Evolutionary conservation across 768 basidiomycete genomes (phyloP).

Genomic region (Baorangia bicolor): DNA sequence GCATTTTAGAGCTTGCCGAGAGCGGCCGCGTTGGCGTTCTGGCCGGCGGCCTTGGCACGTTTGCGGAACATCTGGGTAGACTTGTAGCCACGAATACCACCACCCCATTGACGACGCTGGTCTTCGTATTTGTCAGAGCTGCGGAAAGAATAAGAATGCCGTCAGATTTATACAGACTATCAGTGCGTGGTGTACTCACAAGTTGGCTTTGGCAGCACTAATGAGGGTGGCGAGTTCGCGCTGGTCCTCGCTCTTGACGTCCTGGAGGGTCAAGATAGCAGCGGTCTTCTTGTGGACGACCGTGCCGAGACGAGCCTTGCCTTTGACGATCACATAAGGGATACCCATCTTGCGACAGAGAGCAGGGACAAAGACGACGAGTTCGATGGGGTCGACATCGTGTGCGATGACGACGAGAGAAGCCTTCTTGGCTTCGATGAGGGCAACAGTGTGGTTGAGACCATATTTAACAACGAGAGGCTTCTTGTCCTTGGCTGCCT

Average conservation of each 20-base stretch:
- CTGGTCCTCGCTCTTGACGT: too few species aligned
- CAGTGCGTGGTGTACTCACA: constrained; percentile 46
- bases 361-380: constrained; percentile 96
- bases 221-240: constrained; percentile 90
- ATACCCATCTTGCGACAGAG: constrained; percentile 99
- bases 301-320: constrained; percentile 94
- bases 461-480: constrained; percentile 94
- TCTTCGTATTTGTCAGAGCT: constrained; percentile 94
- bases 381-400: too few species aligned
- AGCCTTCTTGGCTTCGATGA: constrained; percentile 96
- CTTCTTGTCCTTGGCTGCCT: constrained; percentile 82
- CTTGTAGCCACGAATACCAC: constrained; percentile 94
- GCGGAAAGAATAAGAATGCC: not conserved
- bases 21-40: constrained; percentile 51
- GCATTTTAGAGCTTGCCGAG: constrained; percentile 61
- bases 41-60: constrained; percentile 88
- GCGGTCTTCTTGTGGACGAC: constrained; percentile 99
- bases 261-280: too few species aligned
- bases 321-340: too few species aligned
- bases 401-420: constrained; percentile 93
- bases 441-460: too few species aligned
- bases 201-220: too few species aligned
- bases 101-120: constrained; percentile 89
- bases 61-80: too few species aligned
- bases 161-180: constrained; percentile 1